A percentile compares a stretch with the other conserved stretches of the same genome.
Evolutionary conservation across 192 early-diverging fungal genomes (phyloP).

Genomic region (Entomortierella lignicola): DNA sequence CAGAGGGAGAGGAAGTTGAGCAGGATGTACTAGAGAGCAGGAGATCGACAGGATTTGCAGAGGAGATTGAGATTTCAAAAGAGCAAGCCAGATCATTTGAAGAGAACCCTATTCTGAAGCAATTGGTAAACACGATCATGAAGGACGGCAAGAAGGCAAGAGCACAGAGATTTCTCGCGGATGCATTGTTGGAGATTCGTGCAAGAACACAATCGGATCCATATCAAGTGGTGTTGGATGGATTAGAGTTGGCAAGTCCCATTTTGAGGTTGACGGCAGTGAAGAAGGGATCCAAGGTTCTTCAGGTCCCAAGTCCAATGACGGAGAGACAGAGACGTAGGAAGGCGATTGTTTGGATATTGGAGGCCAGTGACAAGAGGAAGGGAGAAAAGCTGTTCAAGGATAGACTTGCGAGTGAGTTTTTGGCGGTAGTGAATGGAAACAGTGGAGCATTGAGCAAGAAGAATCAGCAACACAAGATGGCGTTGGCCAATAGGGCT

Average conservation of each 20-base stretch:
- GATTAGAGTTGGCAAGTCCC: constrained; percentile 80
- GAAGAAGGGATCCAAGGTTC: constrained; percentile 84
- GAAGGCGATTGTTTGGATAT: constrained; percentile 88
- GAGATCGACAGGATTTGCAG: constrained; percentile 27
- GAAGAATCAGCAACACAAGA: constrained; percentile 82
- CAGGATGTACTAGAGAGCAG: not conserved
- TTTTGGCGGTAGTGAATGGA: constrained; percentile 84
- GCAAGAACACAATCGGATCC: constrained; percentile 73
- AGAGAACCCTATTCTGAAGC: constrained; percentile 75
- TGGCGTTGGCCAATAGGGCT: constrained; percentile 84
- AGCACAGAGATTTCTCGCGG: constrained; percentile 73
- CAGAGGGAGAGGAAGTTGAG: not conserved
- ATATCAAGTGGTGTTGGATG: constrained; percentile 71
- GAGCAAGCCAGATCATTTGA: constrained; percentile 56
- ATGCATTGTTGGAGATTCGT: constrained; percentile 77
- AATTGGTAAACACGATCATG: constrained; percentile 93
- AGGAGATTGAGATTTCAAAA: constrained; percentile 31
- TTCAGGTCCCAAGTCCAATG: constrained; percentile 83
- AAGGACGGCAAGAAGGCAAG: constrained; percentile 89
- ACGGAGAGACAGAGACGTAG: constrained; percentile 79
- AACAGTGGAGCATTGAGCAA: constrained; percentile 75
- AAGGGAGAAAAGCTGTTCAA: constrained; percentile 71
- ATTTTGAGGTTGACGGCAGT: constrained; percentile 76
- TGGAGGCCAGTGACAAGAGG: constrained; percentile 76
- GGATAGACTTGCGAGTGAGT: constrained; percentile 79